Evolutionary conservation across 148 eudicot species (phyloP).

Genomic region (Rhododendron simsii): DNA sequence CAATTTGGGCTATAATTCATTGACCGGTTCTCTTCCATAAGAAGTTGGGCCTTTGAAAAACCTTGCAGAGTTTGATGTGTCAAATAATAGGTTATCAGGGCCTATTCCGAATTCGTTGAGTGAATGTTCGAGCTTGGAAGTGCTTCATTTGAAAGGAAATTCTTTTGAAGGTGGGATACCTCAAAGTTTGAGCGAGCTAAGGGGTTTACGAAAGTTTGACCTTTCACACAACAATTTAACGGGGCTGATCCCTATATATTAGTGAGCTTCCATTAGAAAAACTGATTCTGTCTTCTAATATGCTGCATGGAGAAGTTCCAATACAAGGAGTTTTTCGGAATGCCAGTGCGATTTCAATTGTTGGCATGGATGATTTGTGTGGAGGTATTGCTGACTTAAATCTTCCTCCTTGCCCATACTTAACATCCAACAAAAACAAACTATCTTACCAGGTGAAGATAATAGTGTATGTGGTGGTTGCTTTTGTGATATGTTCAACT

Average conservation of each 20-base stretch:
- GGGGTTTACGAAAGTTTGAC: not conserved
- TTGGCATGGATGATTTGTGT: not conserved
- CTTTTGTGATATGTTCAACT: not conserved
- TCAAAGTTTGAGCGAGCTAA: not conserved
- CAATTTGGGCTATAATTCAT: too few species aligned
- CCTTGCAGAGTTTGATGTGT: not conserved
- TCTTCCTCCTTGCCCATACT: not conserved
- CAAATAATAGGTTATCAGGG: not conserved
- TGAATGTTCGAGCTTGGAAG: not conserved
- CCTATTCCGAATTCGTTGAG: not conserved
- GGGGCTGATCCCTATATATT: not conserved
- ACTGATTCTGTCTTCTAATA: not conserved
- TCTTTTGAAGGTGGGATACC: not conserved
- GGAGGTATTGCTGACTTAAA: not conserved
- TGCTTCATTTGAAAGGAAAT: not conserved
- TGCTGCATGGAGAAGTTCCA: not conserved
- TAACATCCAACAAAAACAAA: not conserved
- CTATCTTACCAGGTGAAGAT: not conserved
- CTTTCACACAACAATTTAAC: not conserved
- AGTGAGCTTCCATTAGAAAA: not conserved
- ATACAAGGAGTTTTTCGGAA: not conserved
- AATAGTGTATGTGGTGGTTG: not conserved
- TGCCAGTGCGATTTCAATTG: not conserved
- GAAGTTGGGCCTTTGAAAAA: not conserved
- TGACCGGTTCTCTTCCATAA: not conserved